Conservation (phyloP, 306 rosid species). For the Pterocarpus macrocarpus region DNA sequence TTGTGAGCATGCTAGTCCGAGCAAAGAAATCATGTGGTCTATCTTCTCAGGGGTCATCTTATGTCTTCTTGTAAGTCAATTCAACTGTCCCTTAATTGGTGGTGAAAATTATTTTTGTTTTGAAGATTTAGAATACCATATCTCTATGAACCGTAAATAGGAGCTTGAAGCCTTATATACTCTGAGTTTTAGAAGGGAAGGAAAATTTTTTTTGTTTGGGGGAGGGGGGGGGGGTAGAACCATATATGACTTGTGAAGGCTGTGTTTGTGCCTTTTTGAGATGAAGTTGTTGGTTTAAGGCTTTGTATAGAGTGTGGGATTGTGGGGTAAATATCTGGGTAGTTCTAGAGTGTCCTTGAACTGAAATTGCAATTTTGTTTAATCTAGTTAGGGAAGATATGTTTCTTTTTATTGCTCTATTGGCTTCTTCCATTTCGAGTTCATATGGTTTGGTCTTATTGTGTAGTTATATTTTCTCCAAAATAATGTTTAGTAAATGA, state of each 20-base stretch:
- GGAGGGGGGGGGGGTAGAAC: too few species aligned
- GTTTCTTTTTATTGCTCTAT: constrained; percentile 1
- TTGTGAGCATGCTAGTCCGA: constrained; percentile 44
- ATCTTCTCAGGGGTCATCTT: constrained; percentile 59
- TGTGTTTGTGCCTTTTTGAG: not conserved
- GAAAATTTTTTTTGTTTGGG: too few species aligned
- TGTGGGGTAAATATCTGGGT: not conserved
- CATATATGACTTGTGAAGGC: not conserved
- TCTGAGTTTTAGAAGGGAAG: too few species aligned
- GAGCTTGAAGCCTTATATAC: too few species aligned
- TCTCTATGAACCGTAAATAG: too few species aligned
- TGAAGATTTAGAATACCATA: not conserved
- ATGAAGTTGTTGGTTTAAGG: not conserved
- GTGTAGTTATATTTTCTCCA: not conserved
- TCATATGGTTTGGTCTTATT: not conserved
- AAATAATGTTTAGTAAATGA: not conserved
- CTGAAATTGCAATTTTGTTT: not conserved
- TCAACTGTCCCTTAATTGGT: not conserved
- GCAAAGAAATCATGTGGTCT: constrained; percentile 56
- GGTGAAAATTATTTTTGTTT: constrained; percentile 8
- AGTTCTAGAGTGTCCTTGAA: constrained; percentile 10
- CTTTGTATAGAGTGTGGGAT: not conserved
- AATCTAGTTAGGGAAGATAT: not conserved
- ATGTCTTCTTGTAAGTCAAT: constrained; percentile 66
- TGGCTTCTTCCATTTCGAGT: not conserved